Evolutionary conservation across 495 filamentous ascomycete species (phyloP).

Genomic region (Hypoxylon cercidicola): DNA sequence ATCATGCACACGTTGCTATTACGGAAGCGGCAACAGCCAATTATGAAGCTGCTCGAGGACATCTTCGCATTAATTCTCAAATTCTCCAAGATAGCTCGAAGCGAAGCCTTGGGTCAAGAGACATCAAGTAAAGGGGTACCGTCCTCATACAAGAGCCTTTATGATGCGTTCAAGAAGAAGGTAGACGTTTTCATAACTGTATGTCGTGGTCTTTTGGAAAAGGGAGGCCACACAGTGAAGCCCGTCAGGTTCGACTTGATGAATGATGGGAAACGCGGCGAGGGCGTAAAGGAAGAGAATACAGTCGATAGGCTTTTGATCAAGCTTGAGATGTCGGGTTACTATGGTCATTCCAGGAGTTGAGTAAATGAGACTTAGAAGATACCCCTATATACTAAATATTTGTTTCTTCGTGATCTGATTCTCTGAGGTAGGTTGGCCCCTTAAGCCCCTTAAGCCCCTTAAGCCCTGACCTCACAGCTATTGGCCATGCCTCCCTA

Average conservation of each 20-base stretch:
- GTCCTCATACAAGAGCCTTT: constrained; percentile 63
- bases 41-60: constrained; percentile 78
- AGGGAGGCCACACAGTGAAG: constrained; percentile 65
- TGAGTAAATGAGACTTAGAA: constrained; percentile 19
- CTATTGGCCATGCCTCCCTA: no score
- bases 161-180: constrained; percentile 72
- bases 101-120: constrained; percentile 40
- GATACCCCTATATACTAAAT: constrained; percentile 38
- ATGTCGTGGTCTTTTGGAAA: constrained; percentile 68
- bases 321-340: constrained; percentile 70
- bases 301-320: constrained; percentile 64
- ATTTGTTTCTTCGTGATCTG: no score
- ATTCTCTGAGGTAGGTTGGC: no score
- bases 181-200: constrained; percentile 74
- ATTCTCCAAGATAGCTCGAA: constrained; percentile 61
- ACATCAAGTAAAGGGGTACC: constrained; percentile 48
- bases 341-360: constrained; percentile 53
- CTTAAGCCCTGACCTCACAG: no score
- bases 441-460: no score
- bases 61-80: constrained; percentile 77
- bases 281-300: constrained; percentile 51
- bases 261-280: constrained; percentile 35
- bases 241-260: constrained; percentile 49
- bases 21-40: constrained; percentile 72
- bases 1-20: constrained; percentile 81